Percentiles rank a stretch among this genome's conserved stretches.
These are phyloP conservation scores for Eucommia ulmoides DNA, from an alignment of 257 asterid genomes.

Conservation along the genomic window DNA sequence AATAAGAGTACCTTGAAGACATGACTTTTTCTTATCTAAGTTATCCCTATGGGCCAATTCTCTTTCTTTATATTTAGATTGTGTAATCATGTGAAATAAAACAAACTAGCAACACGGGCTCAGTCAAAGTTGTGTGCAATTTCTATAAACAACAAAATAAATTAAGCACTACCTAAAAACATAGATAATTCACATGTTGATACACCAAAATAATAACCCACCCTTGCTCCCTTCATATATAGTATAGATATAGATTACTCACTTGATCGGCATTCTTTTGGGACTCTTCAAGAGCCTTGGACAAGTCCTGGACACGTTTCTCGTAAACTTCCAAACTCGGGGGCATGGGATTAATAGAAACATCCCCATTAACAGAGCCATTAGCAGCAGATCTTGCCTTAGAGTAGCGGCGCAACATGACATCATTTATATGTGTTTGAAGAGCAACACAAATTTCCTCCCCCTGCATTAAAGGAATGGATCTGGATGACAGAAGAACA, in stretches of 20 bases:
- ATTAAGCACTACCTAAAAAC: too few relatives aligned
- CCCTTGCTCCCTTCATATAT: too few relatives aligned
- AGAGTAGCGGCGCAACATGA: slow-evolving; percentile 93
- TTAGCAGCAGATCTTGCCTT: slow-evolving; percentile 81
- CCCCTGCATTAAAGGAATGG: slow-evolving; percentile 41
- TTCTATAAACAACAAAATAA: too few relatives aligned
- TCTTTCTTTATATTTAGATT: too few relatives aligned
- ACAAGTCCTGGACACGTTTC: slow-evolving; percentile 65
- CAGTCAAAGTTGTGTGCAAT: neutral
- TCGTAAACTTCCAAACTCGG: slow-evolving; percentile 42
- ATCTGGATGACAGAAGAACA: slow-evolving; percentile 4
- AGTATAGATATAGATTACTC: slow-evolving; percentile 12
- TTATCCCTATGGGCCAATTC: too few relatives aligned
- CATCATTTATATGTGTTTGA: slow-evolving; percentile 98
- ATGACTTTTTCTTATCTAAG: too few relatives aligned
- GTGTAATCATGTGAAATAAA: too few relatives aligned
- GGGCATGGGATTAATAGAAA: slow-evolving; percentile 45
- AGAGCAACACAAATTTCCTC: slow-evolving; percentile 99
- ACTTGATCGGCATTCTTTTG: slow-evolving; percentile 65
- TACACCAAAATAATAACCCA: too few relatives aligned
- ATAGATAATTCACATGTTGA: too few relatives aligned
- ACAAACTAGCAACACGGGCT: too few relatives aligned
- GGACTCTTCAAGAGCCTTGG: slow-evolving; percentile 79
- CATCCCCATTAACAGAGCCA: slow-evolving; percentile 58
- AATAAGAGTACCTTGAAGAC: too few relatives aligned